These are phyloP conservation scores for Tillandsia leiboldiana DNA, from an alignment of 176 grass and related monocot genomes.

Conservation along the genomic window DNA sequence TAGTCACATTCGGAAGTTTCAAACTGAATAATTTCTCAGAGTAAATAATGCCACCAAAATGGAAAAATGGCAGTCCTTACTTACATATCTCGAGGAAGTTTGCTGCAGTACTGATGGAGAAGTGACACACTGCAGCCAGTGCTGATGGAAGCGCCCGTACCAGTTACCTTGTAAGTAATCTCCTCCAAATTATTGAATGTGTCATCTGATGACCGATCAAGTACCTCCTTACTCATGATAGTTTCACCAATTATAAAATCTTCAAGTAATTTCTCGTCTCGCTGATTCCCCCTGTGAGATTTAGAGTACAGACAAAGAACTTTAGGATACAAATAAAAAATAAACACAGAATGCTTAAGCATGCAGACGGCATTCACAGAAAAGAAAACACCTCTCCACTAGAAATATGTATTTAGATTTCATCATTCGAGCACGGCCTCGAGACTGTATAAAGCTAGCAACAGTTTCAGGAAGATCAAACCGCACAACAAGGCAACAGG, in stretches of 20 bases:
- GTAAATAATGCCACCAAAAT: conserved; percentile 5
- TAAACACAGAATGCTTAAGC: conserved; percentile 18
- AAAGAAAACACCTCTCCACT: conserved; percentile 54
- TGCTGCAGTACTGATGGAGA: conserved; percentile 69
- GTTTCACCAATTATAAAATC: conserved; percentile 58
- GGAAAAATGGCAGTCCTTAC: conserved; percentile 18
- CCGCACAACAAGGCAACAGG: conserved; percentile 86
- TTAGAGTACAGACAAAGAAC: conserved; percentile 10
- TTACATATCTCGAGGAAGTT: conserved; percentile 85
- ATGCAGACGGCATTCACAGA: not conserved
- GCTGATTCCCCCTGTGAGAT: conserved; percentile 61
- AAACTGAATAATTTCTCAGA: conserved; percentile 6
- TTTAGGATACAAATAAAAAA: conserved; percentile 5
- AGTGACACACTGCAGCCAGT: conserved; percentile 77
- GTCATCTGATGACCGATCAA: conserved; percentile 52
- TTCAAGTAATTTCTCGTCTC: conserved; percentile 57
- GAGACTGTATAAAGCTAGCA: conserved; percentile 84
- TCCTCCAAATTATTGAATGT: conserved; percentile 72
- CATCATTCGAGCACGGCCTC: conserved; percentile 80
- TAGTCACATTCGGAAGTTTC: conserved; percentile 5
- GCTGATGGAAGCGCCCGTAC: conserved; percentile 84
- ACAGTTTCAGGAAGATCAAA: conserved; percentile 97
- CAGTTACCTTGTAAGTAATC: conserved; percentile 52
- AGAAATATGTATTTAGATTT: conserved; percentile 81
- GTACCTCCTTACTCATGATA: conserved; percentile 80